These are phyloP conservation scores for Taphrina confusa DNA, from an alignment of 1,139 yeast species.

Conservation along the genomic window DNA sequence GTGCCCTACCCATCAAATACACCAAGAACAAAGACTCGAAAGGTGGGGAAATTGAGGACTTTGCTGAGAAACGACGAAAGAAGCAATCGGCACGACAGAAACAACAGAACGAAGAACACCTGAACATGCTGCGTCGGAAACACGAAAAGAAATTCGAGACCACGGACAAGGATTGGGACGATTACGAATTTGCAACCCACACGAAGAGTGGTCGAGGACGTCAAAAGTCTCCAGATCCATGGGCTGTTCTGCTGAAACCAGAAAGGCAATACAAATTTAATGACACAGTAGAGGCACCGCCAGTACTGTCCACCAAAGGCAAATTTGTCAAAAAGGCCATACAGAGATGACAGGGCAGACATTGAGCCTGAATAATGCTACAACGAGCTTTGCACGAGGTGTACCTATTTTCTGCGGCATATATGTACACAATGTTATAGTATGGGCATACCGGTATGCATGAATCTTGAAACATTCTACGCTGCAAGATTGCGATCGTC, in stretches of 20 bases:
- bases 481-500: too few relatives aligned
- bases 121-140: conserved; percentile 29
- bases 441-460: too few relatives aligned
- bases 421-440: too few relatives aligned
- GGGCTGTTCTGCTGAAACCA: conserved; percentile 32
- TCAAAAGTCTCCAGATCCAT: conserved; percentile 29
- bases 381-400: too few relatives aligned
- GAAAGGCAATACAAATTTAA: conserved; percentile 32
- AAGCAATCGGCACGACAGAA: conserved; percentile 30
- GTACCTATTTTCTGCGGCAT: too few relatives aligned
- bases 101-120: conserved; percentile 32
- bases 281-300: conserved; percentile 31
- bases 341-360: neutral
- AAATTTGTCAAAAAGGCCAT: conserved; percentile 20
- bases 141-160: conserved; percentile 20
- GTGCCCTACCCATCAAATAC: conserved; percentile 30
- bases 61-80: conserved; percentile 28
- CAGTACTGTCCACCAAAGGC: conserved; percentile 19
- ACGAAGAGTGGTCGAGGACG: conserved; percentile 15
- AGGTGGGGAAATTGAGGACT: conserved; percentile 27
- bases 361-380: too few relatives aligned
- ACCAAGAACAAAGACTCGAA: conserved; percentile 16
- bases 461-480: too few relatives aligned
- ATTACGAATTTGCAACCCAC: conserved; percentile 31
- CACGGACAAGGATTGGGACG: conserved; percentile 30